phyloP scores from a whole-genome alignment of 163 green algal species.

The Chloromonas sp. region DNA sequence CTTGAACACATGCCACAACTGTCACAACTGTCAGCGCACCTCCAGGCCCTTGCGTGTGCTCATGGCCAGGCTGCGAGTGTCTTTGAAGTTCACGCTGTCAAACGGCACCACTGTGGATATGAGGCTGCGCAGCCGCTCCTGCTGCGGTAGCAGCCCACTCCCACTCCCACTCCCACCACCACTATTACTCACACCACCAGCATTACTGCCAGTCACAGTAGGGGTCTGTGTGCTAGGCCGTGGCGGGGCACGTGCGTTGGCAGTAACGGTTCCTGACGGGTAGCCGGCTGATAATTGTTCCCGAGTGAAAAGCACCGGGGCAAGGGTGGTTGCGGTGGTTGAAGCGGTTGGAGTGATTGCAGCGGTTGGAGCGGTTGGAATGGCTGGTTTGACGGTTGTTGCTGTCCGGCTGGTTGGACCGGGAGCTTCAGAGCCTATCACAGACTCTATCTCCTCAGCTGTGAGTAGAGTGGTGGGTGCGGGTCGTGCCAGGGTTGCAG shows the following conservation, averaged over 20 bases:
- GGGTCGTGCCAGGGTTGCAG: neutral
- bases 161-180: neutral
- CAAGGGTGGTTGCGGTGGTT: neutral
- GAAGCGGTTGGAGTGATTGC: neutral
- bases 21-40: neutral
- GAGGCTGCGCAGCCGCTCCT: constrained; percentile 48
- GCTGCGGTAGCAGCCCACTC: constrained; percentile 12
- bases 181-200: neutral
- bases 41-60: constrained; percentile 33
- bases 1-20: too few relatives aligned
- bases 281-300: neutral
- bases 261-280: neutral
- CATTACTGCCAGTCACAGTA: too few relatives aligned
- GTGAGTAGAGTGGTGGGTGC: neutral
- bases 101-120: constrained; percentile 67
- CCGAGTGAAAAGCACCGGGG: neutral
- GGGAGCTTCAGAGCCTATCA: neutral
- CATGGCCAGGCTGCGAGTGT: constrained; percentile 49
- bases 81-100: constrained; percentile 50
- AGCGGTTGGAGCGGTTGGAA: neutral
- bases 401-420: neutral
- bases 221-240: too few relatives aligned
- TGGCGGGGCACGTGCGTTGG: neutral
- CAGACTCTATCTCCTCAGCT: neutral
- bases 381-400: neutral